Conservation (phyloP, 2,329 filamentous ascomycete genomes). For the Cadophora sp. region DNA sequence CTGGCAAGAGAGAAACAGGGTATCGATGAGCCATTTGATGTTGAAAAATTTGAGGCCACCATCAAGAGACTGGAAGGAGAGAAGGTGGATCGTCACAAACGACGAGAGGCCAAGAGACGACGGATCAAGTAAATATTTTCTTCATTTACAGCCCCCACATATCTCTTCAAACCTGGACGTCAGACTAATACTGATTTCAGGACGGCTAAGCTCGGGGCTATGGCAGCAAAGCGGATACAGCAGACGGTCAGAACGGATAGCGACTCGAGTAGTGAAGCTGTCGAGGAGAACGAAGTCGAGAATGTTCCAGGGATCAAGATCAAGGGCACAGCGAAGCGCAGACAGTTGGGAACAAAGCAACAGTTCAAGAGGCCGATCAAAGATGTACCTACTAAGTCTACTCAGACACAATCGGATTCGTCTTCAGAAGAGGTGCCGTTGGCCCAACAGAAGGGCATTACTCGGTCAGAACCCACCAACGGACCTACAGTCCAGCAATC, state of each 20-base stretch:
- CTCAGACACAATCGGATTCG: not conserved
- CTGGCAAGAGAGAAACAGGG: constrained; percentile 32
- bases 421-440: constrained; percentile 6
- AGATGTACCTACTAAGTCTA: not conserved
- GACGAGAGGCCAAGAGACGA: constrained; percentile 35
- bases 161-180: not conserved
- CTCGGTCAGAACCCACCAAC: not conserved
- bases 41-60: constrained; percentile 29
- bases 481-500: not conserved
- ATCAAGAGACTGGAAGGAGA: constrained; percentile 21
- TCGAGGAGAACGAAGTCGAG: constrained; percentile 30
- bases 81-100: constrained; percentile 32
- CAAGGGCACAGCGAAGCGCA: not conserved
- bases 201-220: constrained; percentile 8
- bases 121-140: constrained; percentile 25
- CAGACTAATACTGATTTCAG: not conserved
- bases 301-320: constrained; percentile 14
- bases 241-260: constrained; percentile 23
- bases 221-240: constrained; percentile 26
- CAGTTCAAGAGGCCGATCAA: not conserved
- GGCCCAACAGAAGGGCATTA: not conserved
- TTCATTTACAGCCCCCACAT: constrained; percentile 6
- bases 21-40: constrained; percentile 34
- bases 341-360: not conserved
- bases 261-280: constrained; percentile 41